phyloP scores from a whole-genome alignment of 441 rosid species.

The Brassica hybrid region DNA sequence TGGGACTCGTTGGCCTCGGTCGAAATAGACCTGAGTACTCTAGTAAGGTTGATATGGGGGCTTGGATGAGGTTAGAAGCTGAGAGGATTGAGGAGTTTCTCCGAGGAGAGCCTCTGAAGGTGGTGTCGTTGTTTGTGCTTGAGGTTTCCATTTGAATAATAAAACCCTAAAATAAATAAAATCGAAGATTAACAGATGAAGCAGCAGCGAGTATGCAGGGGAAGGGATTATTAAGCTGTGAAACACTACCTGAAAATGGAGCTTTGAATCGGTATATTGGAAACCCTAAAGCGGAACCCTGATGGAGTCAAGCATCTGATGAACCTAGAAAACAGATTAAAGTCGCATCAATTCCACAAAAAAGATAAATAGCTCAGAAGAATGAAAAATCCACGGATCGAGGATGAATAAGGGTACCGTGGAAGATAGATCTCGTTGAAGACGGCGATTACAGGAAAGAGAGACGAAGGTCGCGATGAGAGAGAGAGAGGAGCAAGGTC shows the following conservation, averaged over 20 bases:
- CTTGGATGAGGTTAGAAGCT: slow-evolving; percentile 84
- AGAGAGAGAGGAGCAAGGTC: not conserved
- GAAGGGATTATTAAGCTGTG: slow-evolving; percentile 14
- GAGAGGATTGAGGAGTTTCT: slow-evolving; percentile 67
- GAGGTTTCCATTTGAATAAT: slow-evolving; percentile 75
- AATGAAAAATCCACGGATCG: not conserved
- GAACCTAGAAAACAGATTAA: not conserved
- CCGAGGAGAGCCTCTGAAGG: slow-evolving; percentile 67
- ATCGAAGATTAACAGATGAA: slow-evolving; percentile 15
- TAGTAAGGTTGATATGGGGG: slow-evolving; percentile 83
- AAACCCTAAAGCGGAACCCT: not conserved
- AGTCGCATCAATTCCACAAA: not conserved
- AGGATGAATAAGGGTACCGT: not conserved
- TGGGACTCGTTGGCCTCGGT: slow-evolving; percentile 48
- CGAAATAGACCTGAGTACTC: slow-evolving; percentile 93
- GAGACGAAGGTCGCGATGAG: too few species aligned
- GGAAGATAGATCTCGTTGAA: not conserved
- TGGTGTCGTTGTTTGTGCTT: slow-evolving; percentile 54
- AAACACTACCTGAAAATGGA: slow-evolving; percentile 58
- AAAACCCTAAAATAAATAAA: slow-evolving; percentile 51
- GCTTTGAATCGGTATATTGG: slow-evolving; percentile 19
- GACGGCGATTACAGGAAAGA: not conserved
- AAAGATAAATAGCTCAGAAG: not conserved
- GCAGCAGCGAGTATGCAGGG: slow-evolving; percentile 3
- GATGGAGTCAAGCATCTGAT: not conserved